Base-by-base conservation (phyloP, 164 flowering plant genomes). In the Magnolia sinica region DNA sequence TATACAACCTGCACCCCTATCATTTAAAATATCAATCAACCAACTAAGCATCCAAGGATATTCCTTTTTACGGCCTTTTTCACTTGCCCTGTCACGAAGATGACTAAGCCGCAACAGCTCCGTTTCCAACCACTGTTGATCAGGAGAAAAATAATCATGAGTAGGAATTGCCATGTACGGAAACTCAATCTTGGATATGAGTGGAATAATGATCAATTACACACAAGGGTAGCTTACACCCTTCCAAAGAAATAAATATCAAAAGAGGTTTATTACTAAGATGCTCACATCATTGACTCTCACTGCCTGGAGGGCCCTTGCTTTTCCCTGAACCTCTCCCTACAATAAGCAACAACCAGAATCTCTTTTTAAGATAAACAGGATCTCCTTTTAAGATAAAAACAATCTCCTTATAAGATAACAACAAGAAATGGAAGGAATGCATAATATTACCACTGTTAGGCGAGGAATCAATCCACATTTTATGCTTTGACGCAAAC, bases 11-110 rank as follows among this genome's bases (percentile, higher is more conserved):
- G 71, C 18, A 68, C 50, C 29, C 71, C 14, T n/a, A n/a, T 49
- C 24, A 16, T 11, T 55, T 49, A 49, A 61, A 29, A 68, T 66
- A 74, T 55, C 37, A 55, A 61, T 4, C 8, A 65, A 45, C 2
- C 31, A 50, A 52, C 27, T 20, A 24, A 68, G 50, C 24, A 71
- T 63, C 22, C 85, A 93, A 94, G 99, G 99, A 96, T 96, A 96
- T 94, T 94, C 95, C 74, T 92, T 96, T 78, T 88, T 85, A 27
- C 85, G 94, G 61, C 99, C 99, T 67, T 75, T 80, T 67, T 96
- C 99, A 86, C 98, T 96, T 63, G 99, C 99, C 67, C 99, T 91
- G 83, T 94, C 99, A 81, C 99, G 92, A 76, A 96, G 97, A 89
- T 96, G 97, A 83, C 89, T 84, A 27, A 96, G 89, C 71, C 96